Evolutionary conservation across 2,329 filamentous ascomycete species (phyloP).

Genomic region (Aspergillus tamarii): DNA sequence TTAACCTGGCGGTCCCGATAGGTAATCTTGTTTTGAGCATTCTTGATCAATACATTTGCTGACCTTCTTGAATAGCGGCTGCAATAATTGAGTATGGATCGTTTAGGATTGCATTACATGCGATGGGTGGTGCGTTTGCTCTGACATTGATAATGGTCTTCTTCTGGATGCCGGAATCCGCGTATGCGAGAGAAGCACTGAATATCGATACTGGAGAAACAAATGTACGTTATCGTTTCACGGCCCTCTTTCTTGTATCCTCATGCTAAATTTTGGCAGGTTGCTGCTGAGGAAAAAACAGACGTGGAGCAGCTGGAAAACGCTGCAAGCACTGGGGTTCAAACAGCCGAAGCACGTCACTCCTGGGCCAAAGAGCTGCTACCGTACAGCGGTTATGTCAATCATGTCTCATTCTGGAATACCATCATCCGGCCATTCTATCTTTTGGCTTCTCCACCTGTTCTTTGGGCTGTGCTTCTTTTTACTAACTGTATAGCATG

Average conservation of each 20-base stretch:
- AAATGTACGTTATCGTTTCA: conserved; percentile 18
- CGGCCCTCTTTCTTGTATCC: background rate
- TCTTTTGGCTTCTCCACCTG: conserved; percentile 40
- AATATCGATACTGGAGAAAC: conserved; percentile 41
- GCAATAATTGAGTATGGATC: background rate
- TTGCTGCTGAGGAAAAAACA: background rate
- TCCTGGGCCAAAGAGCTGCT: conserved; percentile 11
- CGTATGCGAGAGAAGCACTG: conserved; percentile 38
- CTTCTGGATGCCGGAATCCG: conserved; percentile 50
- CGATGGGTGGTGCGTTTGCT: conserved; percentile 38
- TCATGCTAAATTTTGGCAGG: background rate
- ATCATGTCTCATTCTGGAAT: conserved; percentile 41
- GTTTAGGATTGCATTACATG: background rate
- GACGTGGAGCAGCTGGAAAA: background rate
- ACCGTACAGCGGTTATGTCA: conserved; percentile 45
- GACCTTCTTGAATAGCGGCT: background rate
- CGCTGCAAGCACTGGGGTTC: background rate
- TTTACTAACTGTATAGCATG: background rate
- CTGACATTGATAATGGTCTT: conserved; percentile 43
- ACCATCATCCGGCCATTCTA: conserved; percentile 42
- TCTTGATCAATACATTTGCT: background rate
- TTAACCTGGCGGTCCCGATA: background rate
- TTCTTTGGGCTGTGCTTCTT: conserved; percentile 40
- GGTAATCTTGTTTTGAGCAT: background rate
- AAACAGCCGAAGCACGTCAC: background rate